Base-by-base conservation (phyloP, 208 protist genomes). In the Crithidia fasciculata region DNA sequence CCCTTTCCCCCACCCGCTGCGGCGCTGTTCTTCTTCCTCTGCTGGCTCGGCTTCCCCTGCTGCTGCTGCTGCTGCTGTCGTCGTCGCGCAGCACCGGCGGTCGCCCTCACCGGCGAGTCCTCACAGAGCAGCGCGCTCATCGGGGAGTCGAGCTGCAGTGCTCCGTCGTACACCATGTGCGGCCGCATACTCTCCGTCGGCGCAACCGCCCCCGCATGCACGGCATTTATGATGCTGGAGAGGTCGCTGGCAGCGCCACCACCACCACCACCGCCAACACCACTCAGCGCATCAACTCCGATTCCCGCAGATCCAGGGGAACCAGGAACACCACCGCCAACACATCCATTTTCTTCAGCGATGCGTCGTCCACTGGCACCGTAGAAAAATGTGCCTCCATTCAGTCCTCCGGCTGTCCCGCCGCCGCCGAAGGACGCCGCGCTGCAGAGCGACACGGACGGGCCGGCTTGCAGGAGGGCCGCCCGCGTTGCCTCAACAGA, bases 171-270 rank as follows among this genome's bases (percentile, higher is more conserved):
- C 18, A 86, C 45, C 81, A 86, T 84, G 69, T 78, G 76, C 4
- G 76, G 76, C 37, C 73, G 74, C 80, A 89, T 86, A 61, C 81
- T 84, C n/a, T 81, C 81, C 15, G 78, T 79, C 8, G 81, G 84
- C 13, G 58, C 72, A 60, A 77, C 69, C 9, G 44, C 62, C 13
- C 53, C 8, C 41, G 50, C 63, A 8, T 10, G 40, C 44, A 63
- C 18, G 63, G 54, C 28, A 28, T 28, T 28, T 28, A 28, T 28
- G 39, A 49, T n/a, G 63, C 59, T 61, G 18, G 45, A 49, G 45
- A 49, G 45, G 12, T 44, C 16, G 10, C 36, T 5, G 15, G 28
- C 50, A 9, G 52, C 36, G 9, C 15, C 36, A 13, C 47, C 36
- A 3, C 45, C 58, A 36, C 7, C 18, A 7, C 44, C 47, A 40